phyloP scores from a whole-genome alignment of 73 alveolate species.

The Blepharisma stoltei region DNA sequence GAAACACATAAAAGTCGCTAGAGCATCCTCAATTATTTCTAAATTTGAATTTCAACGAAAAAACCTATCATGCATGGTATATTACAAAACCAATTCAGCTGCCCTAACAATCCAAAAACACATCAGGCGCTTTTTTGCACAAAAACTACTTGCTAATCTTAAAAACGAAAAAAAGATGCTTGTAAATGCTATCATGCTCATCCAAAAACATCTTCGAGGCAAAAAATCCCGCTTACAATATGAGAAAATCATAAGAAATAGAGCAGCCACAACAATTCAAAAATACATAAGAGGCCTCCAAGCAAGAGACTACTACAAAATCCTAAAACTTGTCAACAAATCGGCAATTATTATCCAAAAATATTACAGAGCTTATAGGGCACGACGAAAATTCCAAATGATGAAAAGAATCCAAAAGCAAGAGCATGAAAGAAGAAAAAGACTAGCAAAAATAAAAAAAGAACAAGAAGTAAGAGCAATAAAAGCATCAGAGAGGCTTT shows the following conservation, averaged over 20 bases:
- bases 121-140: not conserved
- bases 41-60: not conserved
- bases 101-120: constrained; percentile 8
- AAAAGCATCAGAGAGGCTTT: constrained; percentile 12
- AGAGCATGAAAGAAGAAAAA: constrained; percentile 14
- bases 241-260: not conserved
- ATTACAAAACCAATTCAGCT: not conserved
- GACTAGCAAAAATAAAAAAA: not conserved
- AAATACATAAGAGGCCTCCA: not conserved
- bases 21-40: not conserved
- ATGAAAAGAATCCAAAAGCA: constrained; percentile 4
- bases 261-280: constrained; percentile 15
- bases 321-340: not conserved
- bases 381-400: not conserved
- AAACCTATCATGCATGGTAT: not conserved
- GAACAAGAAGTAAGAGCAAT: not conserved
- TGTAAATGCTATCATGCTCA: not conserved
- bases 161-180: not conserved
- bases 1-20: not conserved
- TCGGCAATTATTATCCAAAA: constrained; percentile 28
- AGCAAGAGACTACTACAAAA: not conserved
- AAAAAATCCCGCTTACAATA: not conserved
- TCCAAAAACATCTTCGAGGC: constrained; percentile 8
- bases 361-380: constrained; percentile 11
- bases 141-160: not conserved